A percentile compares a stretch with the other conserved stretches of the same genome.
Conservation (phyloP, 2,329 filamentous ascomycete genomes). For the Trichoderma sp. region DNA sequence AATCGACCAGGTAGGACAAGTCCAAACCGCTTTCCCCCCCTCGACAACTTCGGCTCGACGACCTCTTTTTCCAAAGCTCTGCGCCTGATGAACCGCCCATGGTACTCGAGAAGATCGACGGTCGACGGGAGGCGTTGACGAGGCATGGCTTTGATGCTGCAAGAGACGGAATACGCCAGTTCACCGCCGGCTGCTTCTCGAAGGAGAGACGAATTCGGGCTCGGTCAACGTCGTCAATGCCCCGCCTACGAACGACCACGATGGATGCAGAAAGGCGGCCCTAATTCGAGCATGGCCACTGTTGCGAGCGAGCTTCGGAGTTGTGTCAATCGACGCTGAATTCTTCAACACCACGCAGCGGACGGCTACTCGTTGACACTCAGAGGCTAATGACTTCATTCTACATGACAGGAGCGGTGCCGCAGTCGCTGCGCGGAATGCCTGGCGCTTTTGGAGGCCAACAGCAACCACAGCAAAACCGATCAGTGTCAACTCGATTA, state of each 20-base stretch:
- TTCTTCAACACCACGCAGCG: neutral
- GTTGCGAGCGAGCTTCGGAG: neutral
- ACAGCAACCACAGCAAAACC: conserved; percentile 59
- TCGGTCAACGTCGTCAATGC: conserved; percentile 16
- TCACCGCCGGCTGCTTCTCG: neutral
- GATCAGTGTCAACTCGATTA: conserved; percentile 61
- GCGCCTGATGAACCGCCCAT: neutral
- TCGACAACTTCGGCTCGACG: conserved; percentile 25
- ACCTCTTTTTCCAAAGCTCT: neutral
- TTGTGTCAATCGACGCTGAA: neutral
- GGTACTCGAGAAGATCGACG: conserved; percentile 1
- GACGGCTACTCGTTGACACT: neutral
- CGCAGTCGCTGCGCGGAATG: conserved; percentile 64
- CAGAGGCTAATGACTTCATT: conserved; percentile 22
- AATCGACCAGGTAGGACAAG: conserved; percentile 60
- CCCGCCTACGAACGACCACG: conserved; percentile 16
- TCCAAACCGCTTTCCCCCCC: conserved; percentile 17
- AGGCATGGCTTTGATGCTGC: neutral
- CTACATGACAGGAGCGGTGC: conserved; percentile 55
- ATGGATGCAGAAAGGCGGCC: neutral
- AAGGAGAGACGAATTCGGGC: neutral
- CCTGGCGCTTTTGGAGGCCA: conserved; percentile 62
- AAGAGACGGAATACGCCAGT: neutral
- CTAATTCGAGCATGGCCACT: neutral
- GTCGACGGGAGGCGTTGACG: neutral